A percentile compares a stretch with the other conserved stretches of the same genome.
Evolutionary conservation across 352 stramenopile genomes (phyloP).

Genomic region (Thraustochytrium striatum): DNA sequence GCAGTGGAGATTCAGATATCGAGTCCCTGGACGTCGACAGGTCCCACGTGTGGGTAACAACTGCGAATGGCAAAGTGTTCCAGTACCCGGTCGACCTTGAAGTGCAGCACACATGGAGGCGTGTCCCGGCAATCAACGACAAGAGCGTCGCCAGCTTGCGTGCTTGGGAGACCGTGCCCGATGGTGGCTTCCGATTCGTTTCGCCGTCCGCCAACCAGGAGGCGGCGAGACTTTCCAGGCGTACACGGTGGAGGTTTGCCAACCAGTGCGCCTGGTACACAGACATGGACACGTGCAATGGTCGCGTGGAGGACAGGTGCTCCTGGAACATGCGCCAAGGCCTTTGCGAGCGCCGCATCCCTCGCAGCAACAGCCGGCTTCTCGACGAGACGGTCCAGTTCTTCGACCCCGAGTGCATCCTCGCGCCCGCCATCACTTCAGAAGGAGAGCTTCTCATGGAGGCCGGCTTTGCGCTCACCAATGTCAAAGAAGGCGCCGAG

Average conservation of each 20-base stretch:
- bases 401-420: not conserved
- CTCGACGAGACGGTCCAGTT: not conserved
- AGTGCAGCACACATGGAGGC: not conserved
- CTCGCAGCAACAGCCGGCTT: not conserved
- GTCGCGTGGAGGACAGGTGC: not conserved
- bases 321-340: not conserved
- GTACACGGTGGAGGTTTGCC: conserved; percentile 37
- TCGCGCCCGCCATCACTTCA: not conserved
- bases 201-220: not conserved
- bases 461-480: not conserved
- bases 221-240: not conserved
- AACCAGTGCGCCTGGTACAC: not conserved
- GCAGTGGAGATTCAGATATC: not conserved
- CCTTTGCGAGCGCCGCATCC: conserved; percentile 4
- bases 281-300: not conserved
- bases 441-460: not conserved
- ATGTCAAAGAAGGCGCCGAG: not conserved
- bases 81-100: not conserved
- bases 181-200: not conserved
- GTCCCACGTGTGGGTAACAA: not conserved
- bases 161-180: not conserved
- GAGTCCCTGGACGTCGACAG: not conserved
- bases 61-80: not conserved
- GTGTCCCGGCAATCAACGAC: not conserved
- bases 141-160: not conserved